Evolutionary conservation across 2,329 filamentous ascomycete genomes (phyloP), one percentile per base, ranked within the genome.

Genomic region (Xylariaceae sp.): DNA sequence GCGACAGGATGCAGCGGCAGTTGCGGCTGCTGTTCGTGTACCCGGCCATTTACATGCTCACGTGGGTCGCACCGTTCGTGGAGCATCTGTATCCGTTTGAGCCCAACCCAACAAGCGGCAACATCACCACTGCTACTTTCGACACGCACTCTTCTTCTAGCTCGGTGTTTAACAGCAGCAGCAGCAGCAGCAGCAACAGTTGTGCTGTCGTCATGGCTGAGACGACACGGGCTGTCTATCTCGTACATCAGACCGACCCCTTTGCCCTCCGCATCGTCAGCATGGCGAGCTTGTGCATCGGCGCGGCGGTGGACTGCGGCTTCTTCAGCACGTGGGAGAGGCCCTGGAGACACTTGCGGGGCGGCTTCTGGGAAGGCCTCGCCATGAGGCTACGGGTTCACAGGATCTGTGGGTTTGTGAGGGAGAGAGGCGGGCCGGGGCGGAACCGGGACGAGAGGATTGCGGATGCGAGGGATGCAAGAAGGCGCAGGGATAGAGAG

Each of bases 21-120:
- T 79, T 92, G 2, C 83, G 87, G 28, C 82, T 89, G 26, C 79
- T 92, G 16, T 91, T 93, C 73, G 85, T 92, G 44, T 94, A 94
- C 70, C 90, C 90, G 0, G 70, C 88, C 16, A 82, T 89, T 3
- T 93, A 94, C 72, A 79, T 90, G 17, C 72, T 84, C 4, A 84
- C 91, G 63, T 94, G 90, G 90, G 74, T 89, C 3, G 74, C 90
- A 6, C 90, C 90, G 0, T 90, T 92, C 65, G 75, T 87, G 2
- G 79, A 79, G 2, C 87, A 92, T 69, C 78, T 86, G 46, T 73
- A 87, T 46, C 80, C 79, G 50, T 89, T 87, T 72, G 77, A 79
- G 60, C 69, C 72, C 53, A 17, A n/a, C n/a, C n/a, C n/a, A n/a
- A n/a, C n/a, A n/a, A n/a, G n/a, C n/a, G n/a, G n/a, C n/a, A n/a